Evolutionary conservation across 2,329 filamentous ascomycete species (phyloP), one percentile per base, ranked within the genome.

Genomic region (Microcyclosporella mali): DNA sequence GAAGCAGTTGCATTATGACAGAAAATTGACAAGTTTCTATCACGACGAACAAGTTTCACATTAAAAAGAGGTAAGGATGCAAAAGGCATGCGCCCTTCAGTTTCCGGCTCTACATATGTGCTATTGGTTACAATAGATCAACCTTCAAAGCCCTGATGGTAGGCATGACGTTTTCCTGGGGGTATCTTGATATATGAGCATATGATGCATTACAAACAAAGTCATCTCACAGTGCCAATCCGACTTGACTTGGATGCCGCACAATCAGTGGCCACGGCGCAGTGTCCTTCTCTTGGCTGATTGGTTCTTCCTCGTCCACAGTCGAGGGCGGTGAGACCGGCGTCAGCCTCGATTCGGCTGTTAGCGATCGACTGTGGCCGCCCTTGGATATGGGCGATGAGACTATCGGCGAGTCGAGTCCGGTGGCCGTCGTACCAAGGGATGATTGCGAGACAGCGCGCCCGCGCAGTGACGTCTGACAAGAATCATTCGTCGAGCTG

Each of bases 321-420:
- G 47, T 49, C 9, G 41, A 45, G 10, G 50, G 45, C 6, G 45
- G 49, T 11, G 49, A 50, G 4, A 47, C 34, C 4, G 47, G 44
- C 12, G 49, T 40, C 46, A 47, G 37, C 31, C 45, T 42, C 1
- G 42, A 45, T 15, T 47, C 46, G 9, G 32, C 51, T 7, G 56
- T 59, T n/a, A 51, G 33, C 4, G 56, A 55, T 6, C 57, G 49
- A 30, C 51, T 58, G 46, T 61, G 58, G 7, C 45, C 44, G n/a
- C 12, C 25, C 19, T 53, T 55, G 2, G 53, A 52, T 3, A 37
- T 49, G 10, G 49, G 49, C 6, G 56, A 57, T 3, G 56, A 54
- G 6, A 53, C 37, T 3, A 43, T 37, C 35, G 37, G 46, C 21
- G 21, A 25, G 21, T 25, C 21, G 4, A 25, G 21, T 25, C 8